These are phyloP conservation scores for Fraxinus quadrangulata DNA, from an alignment of 257 asterid genomes.

Conservation along the genomic window DNA sequence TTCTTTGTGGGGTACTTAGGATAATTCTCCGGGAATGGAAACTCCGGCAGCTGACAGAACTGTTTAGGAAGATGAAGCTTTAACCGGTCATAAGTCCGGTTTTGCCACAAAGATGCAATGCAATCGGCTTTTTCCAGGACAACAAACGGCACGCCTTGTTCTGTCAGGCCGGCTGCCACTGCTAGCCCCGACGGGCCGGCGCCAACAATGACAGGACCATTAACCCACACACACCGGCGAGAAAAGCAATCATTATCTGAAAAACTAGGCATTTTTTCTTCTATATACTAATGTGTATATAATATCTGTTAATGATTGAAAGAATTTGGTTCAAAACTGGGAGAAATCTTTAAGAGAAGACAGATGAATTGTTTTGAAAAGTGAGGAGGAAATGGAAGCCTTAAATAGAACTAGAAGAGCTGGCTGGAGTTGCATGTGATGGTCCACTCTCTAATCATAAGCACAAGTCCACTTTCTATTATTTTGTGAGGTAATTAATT, in stretches of 20 bases:
- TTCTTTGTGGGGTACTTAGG: slow-evolving; percentile 59
- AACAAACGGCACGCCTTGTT: slow-evolving; percentile 40
- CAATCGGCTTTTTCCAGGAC: slow-evolving; percentile 48
- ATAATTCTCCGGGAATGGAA: slow-evolving; percentile 60
- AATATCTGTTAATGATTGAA: not conserved
- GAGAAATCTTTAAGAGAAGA: not conserved
- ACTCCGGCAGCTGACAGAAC: slow-evolving; percentile 59
- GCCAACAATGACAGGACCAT: slow-evolving; percentile 68
- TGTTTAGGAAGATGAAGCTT: slow-evolving; percentile 57
- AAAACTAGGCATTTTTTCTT: slow-evolving; percentile 38
- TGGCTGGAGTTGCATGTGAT: slow-evolving; percentile 45
- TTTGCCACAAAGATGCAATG: slow-evolving; percentile 56
- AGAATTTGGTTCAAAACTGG: not conserved
- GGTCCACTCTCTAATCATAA: slow-evolving; percentile 50
- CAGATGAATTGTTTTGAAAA: slow-evolving; percentile 17
- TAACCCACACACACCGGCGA: slow-evolving; percentile 58
- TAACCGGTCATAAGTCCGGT: slow-evolving; percentile 47
- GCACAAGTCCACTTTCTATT: slow-evolving; percentile 35
- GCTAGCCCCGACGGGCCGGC: slow-evolving; percentile 68
- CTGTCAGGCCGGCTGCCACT: slow-evolving; percentile 49
- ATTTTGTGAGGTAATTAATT: not conserved
- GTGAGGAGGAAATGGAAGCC: slow-evolving; percentile 23
- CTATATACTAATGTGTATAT: not conserved
- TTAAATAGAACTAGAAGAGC: slow-evolving; percentile 45
- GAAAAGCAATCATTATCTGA: slow-evolving; percentile 29